Evolutionary conservation across 768 basidiomycete species (phyloP).

Genomic region (Floccularia luteovirens): DNA sequence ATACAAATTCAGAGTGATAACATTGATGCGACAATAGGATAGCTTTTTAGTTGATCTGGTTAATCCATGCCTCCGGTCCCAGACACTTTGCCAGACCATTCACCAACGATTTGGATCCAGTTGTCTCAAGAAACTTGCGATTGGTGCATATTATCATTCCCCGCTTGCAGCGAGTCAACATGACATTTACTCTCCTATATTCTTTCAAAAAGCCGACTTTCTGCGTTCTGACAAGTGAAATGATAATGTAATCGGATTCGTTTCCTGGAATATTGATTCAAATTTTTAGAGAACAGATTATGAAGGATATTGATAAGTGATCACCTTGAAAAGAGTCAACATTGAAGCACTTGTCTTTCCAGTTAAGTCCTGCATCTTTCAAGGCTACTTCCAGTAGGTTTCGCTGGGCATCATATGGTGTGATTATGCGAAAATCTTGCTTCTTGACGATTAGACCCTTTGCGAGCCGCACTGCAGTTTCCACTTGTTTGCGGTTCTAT

Average conservation of each 20-base stretch:
- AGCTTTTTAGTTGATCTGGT: constrained; percentile 1
- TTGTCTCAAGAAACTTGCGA: constrained; percentile 39
- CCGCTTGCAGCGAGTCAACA: constrained; percentile 64
- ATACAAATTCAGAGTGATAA: too few relatives aligned
- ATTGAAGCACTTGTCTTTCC: constrained; percentile 63
- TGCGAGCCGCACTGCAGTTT: constrained; percentile 38
- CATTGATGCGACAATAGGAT: too few relatives aligned
- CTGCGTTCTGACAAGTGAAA: constrained; percentile 60
- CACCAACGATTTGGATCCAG: constrained; percentile 21
- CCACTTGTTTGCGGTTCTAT: constrained; percentile 49
- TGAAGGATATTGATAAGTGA: too few relatives aligned
- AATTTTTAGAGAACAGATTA: too few relatives aligned
- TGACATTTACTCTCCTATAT: constrained; percentile 61
- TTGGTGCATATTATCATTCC: constrained; percentile 61
- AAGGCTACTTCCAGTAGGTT: constrained; percentile 41
- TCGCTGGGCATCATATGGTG: constrained; percentile 71
- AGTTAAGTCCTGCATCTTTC: constrained; percentile 34
- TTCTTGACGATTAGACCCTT: constrained; percentile 27
- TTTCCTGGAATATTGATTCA: constrained; percentile 47
- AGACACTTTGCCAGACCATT: constrained; percentile 19
- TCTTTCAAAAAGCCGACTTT: constrained; percentile 58
- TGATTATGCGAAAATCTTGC: constrained; percentile 52
- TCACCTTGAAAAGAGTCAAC: constrained; percentile 78
- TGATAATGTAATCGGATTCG: constrained; percentile 65
- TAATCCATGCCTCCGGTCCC: constrained; percentile 12